Conservation (phyloP, 345 rosid genomes). For the Populus simonii region DNA sequence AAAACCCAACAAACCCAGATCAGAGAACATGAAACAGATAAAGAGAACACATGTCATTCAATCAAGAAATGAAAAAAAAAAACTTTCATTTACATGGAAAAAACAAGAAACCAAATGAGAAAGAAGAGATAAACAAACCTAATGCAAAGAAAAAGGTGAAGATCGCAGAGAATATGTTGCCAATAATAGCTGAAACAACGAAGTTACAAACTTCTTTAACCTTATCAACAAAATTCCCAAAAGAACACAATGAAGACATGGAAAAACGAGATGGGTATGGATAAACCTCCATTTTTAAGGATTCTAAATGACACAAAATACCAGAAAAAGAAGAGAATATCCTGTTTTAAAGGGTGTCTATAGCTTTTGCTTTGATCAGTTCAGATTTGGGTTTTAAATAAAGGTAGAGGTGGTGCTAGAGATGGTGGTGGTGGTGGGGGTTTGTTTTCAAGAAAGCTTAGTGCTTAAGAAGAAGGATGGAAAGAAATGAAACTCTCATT, state of each 20-base stretch:
- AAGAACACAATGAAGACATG: slow-evolving; percentile 35
- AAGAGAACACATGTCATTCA: slow-evolving; percentile 10
- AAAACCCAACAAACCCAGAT: slow-evolving; percentile 8
- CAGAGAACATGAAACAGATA: slow-evolving; percentile 13
- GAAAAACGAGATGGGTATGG: slow-evolving; percentile 54
- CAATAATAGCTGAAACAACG: slow-evolving; percentile 71
- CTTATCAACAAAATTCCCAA: slow-evolving; percentile 56
- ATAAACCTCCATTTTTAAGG: slow-evolving; percentile 52
- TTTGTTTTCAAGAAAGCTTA: slow-evolving; percentile 28
- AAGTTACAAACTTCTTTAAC: slow-evolving; percentile 58
- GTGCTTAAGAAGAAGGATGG: slow-evolving; percentile 43
- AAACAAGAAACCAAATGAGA: neutral
- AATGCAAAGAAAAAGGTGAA: slow-evolving; percentile 94
- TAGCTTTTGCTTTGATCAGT: slow-evolving; percentile 16
- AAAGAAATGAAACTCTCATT: slow-evolving; percentile 24
- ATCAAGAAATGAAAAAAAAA: slow-evolving; percentile 7
- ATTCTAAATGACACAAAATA: neutral
- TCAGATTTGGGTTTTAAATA: slow-evolving; percentile 18
- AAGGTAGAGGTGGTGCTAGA: slow-evolving; percentile 12
- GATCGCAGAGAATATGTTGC: slow-evolving; percentile 85
- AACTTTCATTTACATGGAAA: neutral
- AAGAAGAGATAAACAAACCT: slow-evolving; percentile 45
- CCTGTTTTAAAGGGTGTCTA: neutral
- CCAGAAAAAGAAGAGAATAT: neutral
- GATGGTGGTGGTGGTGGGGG: neutral